These are phyloP conservation scores for Aspergillus sergii DNA, from an alignment of 2,329 filamentous ascomycete genomes.

Conservation along the genomic window DNA sequence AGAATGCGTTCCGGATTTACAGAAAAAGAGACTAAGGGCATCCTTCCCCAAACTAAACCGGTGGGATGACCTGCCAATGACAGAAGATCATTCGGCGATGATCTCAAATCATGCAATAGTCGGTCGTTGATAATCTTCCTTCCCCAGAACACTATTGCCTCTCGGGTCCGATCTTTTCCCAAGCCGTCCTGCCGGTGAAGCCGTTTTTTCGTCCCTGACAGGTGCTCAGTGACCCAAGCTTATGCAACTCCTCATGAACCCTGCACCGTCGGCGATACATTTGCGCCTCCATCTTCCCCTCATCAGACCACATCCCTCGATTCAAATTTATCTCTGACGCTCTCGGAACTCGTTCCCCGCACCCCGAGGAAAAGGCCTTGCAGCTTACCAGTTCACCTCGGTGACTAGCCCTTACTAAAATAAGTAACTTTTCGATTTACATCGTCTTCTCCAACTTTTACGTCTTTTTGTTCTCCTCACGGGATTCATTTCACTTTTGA, in stretches of 20 bases:
- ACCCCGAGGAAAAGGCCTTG: not conserved
- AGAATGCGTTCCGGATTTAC: not conserved
- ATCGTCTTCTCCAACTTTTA: not conserved
- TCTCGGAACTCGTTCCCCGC: conserved; percentile 10
- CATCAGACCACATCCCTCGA: conserved; percentile 1
- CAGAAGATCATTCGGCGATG: conserved; percentile 5
- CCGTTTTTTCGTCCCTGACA: conserved; percentile 4
- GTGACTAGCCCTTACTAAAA: not conserved
- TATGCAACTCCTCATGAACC: not conserved
- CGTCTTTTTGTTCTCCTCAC: not conserved
- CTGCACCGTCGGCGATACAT: not conserved
- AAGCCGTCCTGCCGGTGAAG: conserved; percentile 29
- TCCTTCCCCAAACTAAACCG: not conserved
- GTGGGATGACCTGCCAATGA: not conserved
- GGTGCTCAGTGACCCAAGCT: conserved; percentile 1
- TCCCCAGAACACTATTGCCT: not conserved
- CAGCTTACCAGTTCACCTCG: not conserved
- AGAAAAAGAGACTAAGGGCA: not conserved
- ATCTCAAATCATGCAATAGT: conserved; percentile 4
- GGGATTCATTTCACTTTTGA: not conserved
- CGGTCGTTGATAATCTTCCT: not conserved
- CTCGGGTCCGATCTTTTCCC: conserved; percentile 25
- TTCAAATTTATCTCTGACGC: conserved; percentile 1
- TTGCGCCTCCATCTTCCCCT: not conserved
- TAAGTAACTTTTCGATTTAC: not conserved